A percentile compares a stretch with the other conserved stretches of the same genome.
Conservation (phyloP, 1,284 basidiomycete species). For the Xerocomus cyaneibrunnescens region DNA sequence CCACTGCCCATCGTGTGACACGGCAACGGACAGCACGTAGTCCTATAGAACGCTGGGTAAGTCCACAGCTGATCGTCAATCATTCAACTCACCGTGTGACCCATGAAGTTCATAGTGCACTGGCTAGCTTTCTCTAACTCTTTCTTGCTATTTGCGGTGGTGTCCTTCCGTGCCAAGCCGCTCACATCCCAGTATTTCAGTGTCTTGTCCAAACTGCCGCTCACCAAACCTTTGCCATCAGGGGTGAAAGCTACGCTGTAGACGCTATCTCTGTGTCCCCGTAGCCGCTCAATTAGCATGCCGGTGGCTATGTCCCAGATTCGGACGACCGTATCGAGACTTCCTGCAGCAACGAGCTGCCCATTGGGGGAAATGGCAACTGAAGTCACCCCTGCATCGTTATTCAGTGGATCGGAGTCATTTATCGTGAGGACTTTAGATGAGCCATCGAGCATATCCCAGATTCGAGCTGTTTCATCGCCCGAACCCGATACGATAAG, state of each 20-base stretch:
- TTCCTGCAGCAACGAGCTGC: slow-evolving; percentile 79
- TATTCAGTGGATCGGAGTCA: slow-evolving; percentile 51
- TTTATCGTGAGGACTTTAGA: slow-evolving; percentile 62
- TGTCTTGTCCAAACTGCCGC: slow-evolving; percentile 84
- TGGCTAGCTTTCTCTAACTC: slow-evolving; percentile 40
- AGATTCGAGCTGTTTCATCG: slow-evolving; percentile 87
- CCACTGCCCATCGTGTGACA: slow-evolving; percentile 84
- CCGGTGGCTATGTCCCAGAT: slow-evolving; percentile 85
- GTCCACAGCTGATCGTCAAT: not conserved
- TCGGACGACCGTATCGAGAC: slow-evolving; percentile 80
- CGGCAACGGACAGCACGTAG: slow-evolving; percentile 77
- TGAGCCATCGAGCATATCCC: slow-evolving; percentile 72
- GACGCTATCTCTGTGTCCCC: slow-evolving; percentile 83
- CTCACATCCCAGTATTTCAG: slow-evolving; percentile 86
- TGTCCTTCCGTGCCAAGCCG: slow-evolving; percentile 47
- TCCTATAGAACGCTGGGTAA: slow-evolving; percentile 44
- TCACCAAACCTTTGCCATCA: slow-evolving; percentile 77
- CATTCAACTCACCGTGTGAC: slow-evolving; percentile 63
- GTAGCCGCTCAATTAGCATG: slow-evolving; percentile 69
- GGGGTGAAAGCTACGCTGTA: slow-evolving; percentile 89
- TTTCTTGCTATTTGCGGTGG: slow-evolving; percentile 37
- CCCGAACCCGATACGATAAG: slow-evolving; percentile 88
- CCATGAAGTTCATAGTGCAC: slow-evolving; percentile 78
- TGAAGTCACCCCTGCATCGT: slow-evolving; percentile 78
- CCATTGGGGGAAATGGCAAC: slow-evolving; percentile 84